Percentiles rank a stretch among this genome's conserved stretches.
Conservation (phyloP, 768 basidiomycete genomes). For the Cubamyces lactineus region DNA sequence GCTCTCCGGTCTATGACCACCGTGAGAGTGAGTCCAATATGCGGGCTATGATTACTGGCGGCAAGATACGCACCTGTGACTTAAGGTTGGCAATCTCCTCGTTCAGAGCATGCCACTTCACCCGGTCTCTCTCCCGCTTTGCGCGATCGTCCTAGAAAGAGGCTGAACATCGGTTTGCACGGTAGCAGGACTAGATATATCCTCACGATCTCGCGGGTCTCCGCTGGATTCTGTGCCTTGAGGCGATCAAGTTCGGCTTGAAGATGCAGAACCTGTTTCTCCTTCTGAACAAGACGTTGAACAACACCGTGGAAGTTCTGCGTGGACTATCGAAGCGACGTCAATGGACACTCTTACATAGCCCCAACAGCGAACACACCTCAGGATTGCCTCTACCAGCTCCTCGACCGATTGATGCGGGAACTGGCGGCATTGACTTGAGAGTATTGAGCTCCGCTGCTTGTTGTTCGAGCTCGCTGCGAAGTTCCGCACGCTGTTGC, state of each 20-base stretch:
- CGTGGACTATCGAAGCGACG: conserved; percentile 19
- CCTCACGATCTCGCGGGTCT: conserved; percentile 63
- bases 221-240: conserved; percentile 58
- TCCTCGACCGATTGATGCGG: conserved; percentile 43
- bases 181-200: not conserved
- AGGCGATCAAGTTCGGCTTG: conserved; percentile 70
- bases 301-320: conserved; percentile 75
- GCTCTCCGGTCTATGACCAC: conserved; percentile 51
- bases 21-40: not conserved
- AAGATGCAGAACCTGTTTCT: conserved; percentile 79
- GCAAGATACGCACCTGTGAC: conserved; percentile 53
- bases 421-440: conserved; percentile 51
- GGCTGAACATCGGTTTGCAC: not conserved
- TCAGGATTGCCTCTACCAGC: conserved; percentile 58
- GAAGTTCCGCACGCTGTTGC: conserved; percentile 52
- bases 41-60: not conserved
- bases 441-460: conserved; percentile 70
- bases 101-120: conserved; percentile 69
- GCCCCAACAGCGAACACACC: conserved; percentile 39
- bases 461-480: conserved; percentile 60
- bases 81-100: conserved; percentile 78
- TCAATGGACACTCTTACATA: not conserved
- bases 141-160: conserved; percentile 64
- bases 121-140: conserved; percentile 74
- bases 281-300: conserved; percentile 81